Evolutionary conservation across 2,329 filamentous ascomycete genomes (phyloP).

Genomic region (Pseudophaeomoniella oleicola): DNA sequence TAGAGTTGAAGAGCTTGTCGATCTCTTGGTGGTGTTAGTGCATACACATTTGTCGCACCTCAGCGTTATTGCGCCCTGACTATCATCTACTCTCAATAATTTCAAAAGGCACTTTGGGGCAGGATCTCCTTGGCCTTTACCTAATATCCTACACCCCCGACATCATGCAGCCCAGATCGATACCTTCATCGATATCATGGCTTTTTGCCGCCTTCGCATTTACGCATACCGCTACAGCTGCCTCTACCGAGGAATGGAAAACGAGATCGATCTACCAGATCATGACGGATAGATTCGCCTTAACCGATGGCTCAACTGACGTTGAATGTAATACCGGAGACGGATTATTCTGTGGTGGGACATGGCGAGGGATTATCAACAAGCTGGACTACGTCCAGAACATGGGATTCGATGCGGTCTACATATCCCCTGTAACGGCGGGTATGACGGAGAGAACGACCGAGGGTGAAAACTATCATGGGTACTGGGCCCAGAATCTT

Average conservation of each 20-base stretch:
- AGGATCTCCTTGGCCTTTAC: background rate
- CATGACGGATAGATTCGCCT: conserved; percentile 31
- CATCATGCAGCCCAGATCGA: background rate
- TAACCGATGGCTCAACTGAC: conserved; percentile 22
- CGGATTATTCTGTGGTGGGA: conserved; percentile 34
- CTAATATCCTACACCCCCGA: no score
- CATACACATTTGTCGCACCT: no score
- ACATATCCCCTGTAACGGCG: conserved; percentile 27
- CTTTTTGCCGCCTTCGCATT: background rate
- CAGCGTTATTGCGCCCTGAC: no score
- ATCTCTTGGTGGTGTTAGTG: no score
- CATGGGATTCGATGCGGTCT: conserved; percentile 35
- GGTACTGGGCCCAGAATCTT: conserved; percentile 35
- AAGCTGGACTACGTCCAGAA: conserved; percentile 36
- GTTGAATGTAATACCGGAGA: conserved; percentile 16
- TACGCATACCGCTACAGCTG: conserved; percentile 10
- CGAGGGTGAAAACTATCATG: conserved; percentile 34
- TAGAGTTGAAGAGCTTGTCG: no score
- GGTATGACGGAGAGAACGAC: conserved; percentile 21
- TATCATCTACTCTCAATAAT: no score
- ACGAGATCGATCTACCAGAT: conserved; percentile 30
- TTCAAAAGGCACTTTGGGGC: background rate
- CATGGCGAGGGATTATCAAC: conserved; percentile 32
- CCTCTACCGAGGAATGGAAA: conserved; percentile 21
- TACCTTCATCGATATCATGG: background rate